Evolutionary conservation across 2,329 filamentous ascomycete species (phyloP).

Genomic region (Alternaria triticina): DNA sequence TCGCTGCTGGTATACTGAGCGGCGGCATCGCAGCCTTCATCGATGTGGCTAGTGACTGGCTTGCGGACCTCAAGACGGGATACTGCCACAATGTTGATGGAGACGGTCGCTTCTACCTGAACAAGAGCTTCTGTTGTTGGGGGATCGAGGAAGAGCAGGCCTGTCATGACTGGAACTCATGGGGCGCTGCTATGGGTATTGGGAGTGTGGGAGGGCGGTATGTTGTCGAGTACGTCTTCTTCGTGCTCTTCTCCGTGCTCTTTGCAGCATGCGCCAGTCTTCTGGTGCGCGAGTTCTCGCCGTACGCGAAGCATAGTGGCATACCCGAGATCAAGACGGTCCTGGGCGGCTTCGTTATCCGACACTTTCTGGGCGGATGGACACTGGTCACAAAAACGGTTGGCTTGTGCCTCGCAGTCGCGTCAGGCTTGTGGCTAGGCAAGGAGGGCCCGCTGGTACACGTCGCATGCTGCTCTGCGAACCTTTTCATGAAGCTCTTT

Average conservation of each 20-base stretch:
- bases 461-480: slow-evolving; percentile 95
- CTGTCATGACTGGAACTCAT: slow-evolving; percentile 86
- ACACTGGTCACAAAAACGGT: slow-evolving; percentile 89
- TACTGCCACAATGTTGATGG: slow-evolving; percentile 80
- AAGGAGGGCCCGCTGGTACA: slow-evolving; percentile 97
- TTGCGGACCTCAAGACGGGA: slow-evolving; percentile 89
- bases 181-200: slow-evolving; percentile 77
- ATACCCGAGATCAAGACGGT: slow-evolving; percentile 98
- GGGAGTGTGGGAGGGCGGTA: slow-evolving; percentile 72
- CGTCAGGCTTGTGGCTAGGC: slow-evolving; percentile 93
- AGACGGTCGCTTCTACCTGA: slow-evolving; percentile 88
- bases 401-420: slow-evolving; percentile 86
- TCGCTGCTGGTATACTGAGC: slow-evolving; percentile 83
- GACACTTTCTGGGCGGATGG: slow-evolving; percentile 84
- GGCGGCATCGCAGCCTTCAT: slow-evolving; percentile 87
- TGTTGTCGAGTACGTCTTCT: slow-evolving; percentile 87
- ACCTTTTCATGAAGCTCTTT: slow-evolving; percentile 91
- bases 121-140: slow-evolving; percentile 90
- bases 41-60: slow-evolving; percentile 89
- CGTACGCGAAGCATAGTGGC: slow-evolving; percentile 91
- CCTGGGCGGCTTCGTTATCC: slow-evolving; percentile 90
- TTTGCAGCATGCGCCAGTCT: slow-evolving; percentile 80
- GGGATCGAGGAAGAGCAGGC: slow-evolving; percentile 78
- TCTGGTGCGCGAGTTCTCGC: slow-evolving; percentile 81
- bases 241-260: slow-evolving; percentile 78